phyloP scores from a whole-genome alignment of 2,329 filamentous ascomycete genomes.

The Trichoderma simmonsii region DNA sequence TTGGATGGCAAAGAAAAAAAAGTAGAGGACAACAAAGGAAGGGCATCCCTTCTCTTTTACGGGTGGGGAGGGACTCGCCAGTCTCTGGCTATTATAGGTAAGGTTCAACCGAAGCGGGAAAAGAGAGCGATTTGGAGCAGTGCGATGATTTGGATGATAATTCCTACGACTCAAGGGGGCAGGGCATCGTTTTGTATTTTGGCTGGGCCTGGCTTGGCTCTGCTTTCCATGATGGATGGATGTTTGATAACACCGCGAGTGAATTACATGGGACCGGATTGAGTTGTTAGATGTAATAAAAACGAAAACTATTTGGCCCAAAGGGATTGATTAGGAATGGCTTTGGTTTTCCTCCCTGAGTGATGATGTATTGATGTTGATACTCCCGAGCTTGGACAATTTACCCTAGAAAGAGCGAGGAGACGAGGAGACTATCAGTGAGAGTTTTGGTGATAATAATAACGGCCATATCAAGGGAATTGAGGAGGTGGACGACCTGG shows the following conservation, averaged over 20 bases:
- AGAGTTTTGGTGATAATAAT: not conserved
- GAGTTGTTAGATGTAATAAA: slow-evolving; percentile 9
- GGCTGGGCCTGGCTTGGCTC: not conserved
- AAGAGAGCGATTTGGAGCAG: not conserved
- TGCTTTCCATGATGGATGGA: not conserved
- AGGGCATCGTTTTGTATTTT: not conserved
- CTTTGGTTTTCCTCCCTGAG: not conserved
- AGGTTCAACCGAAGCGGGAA: not conserved
- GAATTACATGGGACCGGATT: not conserved
- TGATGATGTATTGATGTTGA: not conserved
- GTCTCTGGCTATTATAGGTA: not conserved
- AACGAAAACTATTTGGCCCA: not conserved
- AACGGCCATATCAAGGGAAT: not conserved
- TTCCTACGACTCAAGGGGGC: slow-evolving; percentile 5
- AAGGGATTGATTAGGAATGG: not conserved
- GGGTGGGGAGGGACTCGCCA: not conserved
- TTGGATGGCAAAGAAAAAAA: not conserved
- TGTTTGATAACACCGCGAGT: slow-evolving; percentile 6
- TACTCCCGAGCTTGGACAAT: too few species aligned
- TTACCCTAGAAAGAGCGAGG: not conserved
- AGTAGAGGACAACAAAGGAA: not conserved
- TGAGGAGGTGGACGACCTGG: not conserved
- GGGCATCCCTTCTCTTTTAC: not conserved
- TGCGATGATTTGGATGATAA: slow-evolving; percentile 17
- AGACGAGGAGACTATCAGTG: not conserved